phyloP scores from a whole-genome alignment of 2,329 filamentous ascomycete species.

The Cladophialophora exuberans region DNA sequence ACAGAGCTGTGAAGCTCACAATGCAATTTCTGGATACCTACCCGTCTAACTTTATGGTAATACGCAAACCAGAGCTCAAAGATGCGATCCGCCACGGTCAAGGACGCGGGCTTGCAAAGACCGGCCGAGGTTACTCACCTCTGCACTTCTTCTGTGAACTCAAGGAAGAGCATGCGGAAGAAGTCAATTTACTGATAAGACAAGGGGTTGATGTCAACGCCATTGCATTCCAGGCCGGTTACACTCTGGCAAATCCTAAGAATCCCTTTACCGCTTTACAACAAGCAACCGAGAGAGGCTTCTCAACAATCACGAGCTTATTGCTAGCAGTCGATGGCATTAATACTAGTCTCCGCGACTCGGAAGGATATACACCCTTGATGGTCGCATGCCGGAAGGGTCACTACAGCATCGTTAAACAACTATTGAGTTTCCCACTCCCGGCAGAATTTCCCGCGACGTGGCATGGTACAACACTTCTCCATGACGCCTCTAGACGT shows the following conservation, averaged over 20 bases:
- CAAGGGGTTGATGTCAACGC: constrained; percentile 29
- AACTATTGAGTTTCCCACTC: constrained; percentile 24
- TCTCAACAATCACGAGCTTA: constrained; percentile 24
- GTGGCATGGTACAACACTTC: constrained; percentile 30
- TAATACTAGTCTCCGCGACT: constrained; percentile 17
- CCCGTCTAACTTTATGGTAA: constrained; percentile 26
- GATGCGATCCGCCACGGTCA: constrained; percentile 28
- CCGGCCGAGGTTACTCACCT: constrained; percentile 28
- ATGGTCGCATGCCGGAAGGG: constrained; percentile 28
- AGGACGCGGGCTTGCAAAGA: constrained; percentile 23
- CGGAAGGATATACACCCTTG: constrained; percentile 25
- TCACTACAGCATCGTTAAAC: constrained; percentile 24
- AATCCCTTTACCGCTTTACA: constrained; percentile 27
- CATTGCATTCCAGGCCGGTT: constrained; percentile 26
- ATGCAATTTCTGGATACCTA: constrained; percentile 29
- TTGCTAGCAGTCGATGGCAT: constrained; percentile 19
- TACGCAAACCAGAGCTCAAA: constrained; percentile 25
- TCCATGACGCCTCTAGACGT: constrained; percentile 29
- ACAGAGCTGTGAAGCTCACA: constrained; percentile 25
- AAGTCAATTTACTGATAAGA: constrained; percentile 27
- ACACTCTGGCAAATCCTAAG: constrained; percentile 21
- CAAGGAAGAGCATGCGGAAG: constrained; percentile 25
- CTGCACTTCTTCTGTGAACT: constrained; percentile 32
- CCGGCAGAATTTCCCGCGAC: constrained; percentile 21
- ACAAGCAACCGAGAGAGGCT: constrained; percentile 23